phyloP scores from a whole-genome alignment of 495 filamentous ascomycete genomes.

The Chaetomium cochliodes region DNA sequence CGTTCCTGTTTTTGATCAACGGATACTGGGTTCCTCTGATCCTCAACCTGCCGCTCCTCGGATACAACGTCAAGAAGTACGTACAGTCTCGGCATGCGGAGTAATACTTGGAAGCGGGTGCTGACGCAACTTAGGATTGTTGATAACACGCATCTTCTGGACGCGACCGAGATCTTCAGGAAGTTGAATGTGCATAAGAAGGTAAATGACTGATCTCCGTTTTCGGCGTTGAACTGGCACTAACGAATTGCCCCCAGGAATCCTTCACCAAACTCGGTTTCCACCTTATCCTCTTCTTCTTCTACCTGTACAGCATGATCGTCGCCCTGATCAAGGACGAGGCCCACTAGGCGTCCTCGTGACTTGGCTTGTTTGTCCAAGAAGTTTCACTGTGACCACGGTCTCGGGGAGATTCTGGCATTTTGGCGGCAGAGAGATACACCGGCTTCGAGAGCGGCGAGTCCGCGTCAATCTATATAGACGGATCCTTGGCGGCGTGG shows the following conservation, averaged over 20 bases:
- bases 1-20: slow-evolving; percentile 93
- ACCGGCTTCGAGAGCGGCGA: neutral
- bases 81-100: slow-evolving; percentile 29
- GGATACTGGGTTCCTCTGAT: slow-evolving; percentile 96
- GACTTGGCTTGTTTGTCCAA: neutral
- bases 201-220: slow-evolving; percentile 50
- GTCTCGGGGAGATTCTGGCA: neutral
- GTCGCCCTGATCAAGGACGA: slow-evolving; percentile 97
- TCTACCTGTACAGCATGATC: slow-evolving; percentile 99
- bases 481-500: neutral
- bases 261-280: slow-evolving; percentile 99
- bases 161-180: slow-evolving; percentile 98
- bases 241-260: slow-evolving; percentile 60
- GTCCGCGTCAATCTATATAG: slow-evolving; percentile 6
- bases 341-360: slow-evolving; percentile 58
- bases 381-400: neutral
- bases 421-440: neutral
- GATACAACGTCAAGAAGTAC: slow-evolving; percentile 96
- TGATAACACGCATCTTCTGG: slow-evolving; percentile 93
- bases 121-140: slow-evolving; percentile 65
- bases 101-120: neutral
- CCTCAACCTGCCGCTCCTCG: slow-evolving; percentile 88
- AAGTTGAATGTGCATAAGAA: slow-evolving; percentile 99
- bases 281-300: slow-evolving; percentile 99
- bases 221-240: too few species aligned